Conservation (phyloP, 108 stramenopile species). For the Fragilaria crotonensis region DNA sequence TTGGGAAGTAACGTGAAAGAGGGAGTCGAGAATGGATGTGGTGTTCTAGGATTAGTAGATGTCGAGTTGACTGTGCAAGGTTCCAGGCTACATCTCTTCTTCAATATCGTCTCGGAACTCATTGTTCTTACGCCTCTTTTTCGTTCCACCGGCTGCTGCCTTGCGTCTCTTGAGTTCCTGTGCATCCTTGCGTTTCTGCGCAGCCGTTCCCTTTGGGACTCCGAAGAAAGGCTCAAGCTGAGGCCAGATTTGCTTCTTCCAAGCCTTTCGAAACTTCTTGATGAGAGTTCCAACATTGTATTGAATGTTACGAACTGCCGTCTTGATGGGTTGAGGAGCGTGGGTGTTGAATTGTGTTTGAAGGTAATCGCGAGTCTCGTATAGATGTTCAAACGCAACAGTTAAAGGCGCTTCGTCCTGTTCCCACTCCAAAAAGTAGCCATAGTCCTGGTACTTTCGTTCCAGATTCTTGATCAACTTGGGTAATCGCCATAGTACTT, state of each 20-base stretch:
- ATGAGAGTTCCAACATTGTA: constrained; percentile 63
- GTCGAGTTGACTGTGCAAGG: no score
- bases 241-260: constrained; percentile 81
- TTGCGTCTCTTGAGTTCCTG: constrained; percentile 47
- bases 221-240: constrained; percentile 72
- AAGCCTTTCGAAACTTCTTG: constrained; percentile 57
- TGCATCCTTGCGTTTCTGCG: constrained; percentile 76
- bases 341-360: constrained; percentile 51
- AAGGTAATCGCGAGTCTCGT: constrained; percentile 47
- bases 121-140: constrained; percentile 46
- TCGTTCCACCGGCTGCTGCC: constrained; percentile 24
- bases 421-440: constrained; percentile 89
- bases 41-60: no score
- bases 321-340: constrained; percentile 65
- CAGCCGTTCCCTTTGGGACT: constrained; percentile 61
- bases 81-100: constrained; percentile 13
- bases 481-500: constrained; percentile 90
- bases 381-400: constrained; percentile 58
- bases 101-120: constrained; percentile 79
- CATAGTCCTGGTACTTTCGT: constrained; percentile 87
- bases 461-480: constrained; percentile 78
- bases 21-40: no score
- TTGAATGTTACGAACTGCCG: constrained; percentile 64
- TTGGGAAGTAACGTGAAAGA: no score
- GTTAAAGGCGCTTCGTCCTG: constrained; percentile 75